Base-by-base conservation (phyloP, 2,329 filamentous ascomycete species). In the Aspergillus sp. region DNA sequence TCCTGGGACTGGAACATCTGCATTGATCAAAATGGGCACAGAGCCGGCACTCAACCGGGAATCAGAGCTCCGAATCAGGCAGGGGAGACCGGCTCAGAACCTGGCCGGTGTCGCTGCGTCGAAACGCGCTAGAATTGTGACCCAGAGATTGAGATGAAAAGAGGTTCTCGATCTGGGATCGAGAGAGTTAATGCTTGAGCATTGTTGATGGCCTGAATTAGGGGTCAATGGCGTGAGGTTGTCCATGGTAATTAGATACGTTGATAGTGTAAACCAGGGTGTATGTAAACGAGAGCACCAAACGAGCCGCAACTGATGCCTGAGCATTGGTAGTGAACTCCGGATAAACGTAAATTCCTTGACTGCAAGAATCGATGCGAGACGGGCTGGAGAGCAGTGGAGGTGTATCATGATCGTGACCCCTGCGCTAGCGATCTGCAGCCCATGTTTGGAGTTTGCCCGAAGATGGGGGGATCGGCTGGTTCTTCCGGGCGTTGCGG, bases 381-480 rank as follows among this genome's bases (percentile, higher is more conserved):
- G 19, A 17, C 47, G n/a, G 45, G 47, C 15, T 30, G 21, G 41
- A 17, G 23, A 9, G 7, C 15, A 50, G 47, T 49, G 28, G 25
- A 50, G 25, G 19, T 13, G 47, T 50, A 50, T 32, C 47, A 50
- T 8, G 47, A 50, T 50, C 47, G 47, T 15, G 47, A 50, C 47
- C 47, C 47, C 47, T 50, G 47, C 47, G 17, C 25, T n/a, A 30
- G 9, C 3, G 47, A 30, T 50, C 47, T 30, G 25, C 47, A 50
- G n/a, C 25, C 8, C 47, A 28, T 50, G 47, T 50, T 50, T 50
- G 25, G 47, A 30, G 30, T 50, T 28, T 30, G 25, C 47, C 47
- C 47, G 47, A 50, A 50, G 25, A 50, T 50, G 47, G 47, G 47
- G 47, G 23, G 47, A 50, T 50, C 47, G 30, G 23, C 47, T 50